Evolutionary conservation across 2,329 filamentous ascomycete genomes (phyloP), one percentile per base, ranked within the genome.

Genomic region (Cordyceps cateniannulata): DNA sequence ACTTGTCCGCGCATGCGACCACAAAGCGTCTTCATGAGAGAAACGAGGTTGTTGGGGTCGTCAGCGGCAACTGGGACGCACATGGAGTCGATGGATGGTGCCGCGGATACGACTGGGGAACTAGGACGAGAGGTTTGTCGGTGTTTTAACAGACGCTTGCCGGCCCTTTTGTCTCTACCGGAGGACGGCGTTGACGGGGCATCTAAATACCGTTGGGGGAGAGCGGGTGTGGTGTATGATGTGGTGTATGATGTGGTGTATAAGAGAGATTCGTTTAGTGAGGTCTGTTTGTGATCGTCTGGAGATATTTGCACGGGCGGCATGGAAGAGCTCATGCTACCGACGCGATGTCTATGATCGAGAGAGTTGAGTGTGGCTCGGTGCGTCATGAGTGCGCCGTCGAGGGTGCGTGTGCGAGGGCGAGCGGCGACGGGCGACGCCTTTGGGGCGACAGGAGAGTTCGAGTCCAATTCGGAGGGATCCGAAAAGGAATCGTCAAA

Each of bases 1-100:
- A 92, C 79, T 65, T 88, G 85, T 60, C 90, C 90, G 67, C 86
- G 86, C 90, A 93, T 95, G 65, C 86, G 83, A 29, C 91, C 90
- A 68, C 87, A 89, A 7, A 91, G 77, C 25, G 82, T 86, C 71
- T 87, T 90, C 89, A 95, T 93, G 62, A 95, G 75, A 67, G 85
- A 80, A 59, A 92, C 76, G 27, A 93, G 81, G 69, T 85, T 89
- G 66, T 87, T 87, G 44, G 88, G 85, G 72, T 92, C 87, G 22
- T 83, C 81, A 4, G 85, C 86, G 40, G 82, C 81, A 53, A 88
- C 77, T 3, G 85, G 85, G 25, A 81, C 72, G 2, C 81, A 80
- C 2, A 87, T 71, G 5, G 84, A 85, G 69, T 87, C 85, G 62
- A 86, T 78, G 5, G 81, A 84, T 1, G 83, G 84, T 9, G 78